Conservation (phyloP, 2,329 filamentous ascomycete species). For the Capronia americana region DNA sequence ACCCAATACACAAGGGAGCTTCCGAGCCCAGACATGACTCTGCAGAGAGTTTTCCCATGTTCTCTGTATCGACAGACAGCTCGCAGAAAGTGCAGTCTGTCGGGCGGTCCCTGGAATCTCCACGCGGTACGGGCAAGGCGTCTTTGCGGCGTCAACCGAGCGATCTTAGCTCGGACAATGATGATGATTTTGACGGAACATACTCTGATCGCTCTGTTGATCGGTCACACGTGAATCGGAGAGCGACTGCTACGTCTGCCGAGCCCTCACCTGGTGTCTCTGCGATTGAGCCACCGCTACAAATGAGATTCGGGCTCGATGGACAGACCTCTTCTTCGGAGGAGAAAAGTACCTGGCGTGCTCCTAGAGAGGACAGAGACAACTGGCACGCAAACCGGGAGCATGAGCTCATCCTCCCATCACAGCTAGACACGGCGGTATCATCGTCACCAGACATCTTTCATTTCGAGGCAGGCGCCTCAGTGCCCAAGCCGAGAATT, state of each 20-base stretch:
- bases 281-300: slow-evolving; percentile 22
- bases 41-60: slow-evolving; percentile 68
- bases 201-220: slow-evolving; percentile 15
- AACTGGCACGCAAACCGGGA: slow-evolving; percentile 17
- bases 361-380: slow-evolving; percentile 8
- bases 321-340: slow-evolving; percentile 1
- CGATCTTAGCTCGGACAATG: slow-evolving; percentile 21
- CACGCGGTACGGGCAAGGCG: not conserved
- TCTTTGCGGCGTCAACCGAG: not conserved
- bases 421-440: slow-evolving; percentile 24
- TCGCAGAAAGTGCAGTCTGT: slow-evolving; percentile 61
- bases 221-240: slow-evolving; percentile 6
- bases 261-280: slow-evolving; percentile 10
- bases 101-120: slow-evolving; percentile 56
- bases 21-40: slow-evolving; percentile 59
- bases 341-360: not conserved
- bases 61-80: slow-evolving; percentile 65
- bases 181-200: slow-evolving; percentile 25
- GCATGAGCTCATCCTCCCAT: slow-evolving; percentile 11
- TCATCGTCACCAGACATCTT: slow-evolving; percentile 35
- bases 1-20: slow-evolving; percentile 45
- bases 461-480: slow-evolving; percentile 27
- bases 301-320: slow-evolving; percentile 29
- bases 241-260: slow-evolving; percentile 5
- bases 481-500: slow-evolving; percentile 31